A percentile compares a stretch with the other conserved stretches of the same genome.
These are phyloP conservation scores for Daldinia decipiens DNA, from an alignment of 495 filamentous ascomycete species.

Conservation along the genomic window DNA sequence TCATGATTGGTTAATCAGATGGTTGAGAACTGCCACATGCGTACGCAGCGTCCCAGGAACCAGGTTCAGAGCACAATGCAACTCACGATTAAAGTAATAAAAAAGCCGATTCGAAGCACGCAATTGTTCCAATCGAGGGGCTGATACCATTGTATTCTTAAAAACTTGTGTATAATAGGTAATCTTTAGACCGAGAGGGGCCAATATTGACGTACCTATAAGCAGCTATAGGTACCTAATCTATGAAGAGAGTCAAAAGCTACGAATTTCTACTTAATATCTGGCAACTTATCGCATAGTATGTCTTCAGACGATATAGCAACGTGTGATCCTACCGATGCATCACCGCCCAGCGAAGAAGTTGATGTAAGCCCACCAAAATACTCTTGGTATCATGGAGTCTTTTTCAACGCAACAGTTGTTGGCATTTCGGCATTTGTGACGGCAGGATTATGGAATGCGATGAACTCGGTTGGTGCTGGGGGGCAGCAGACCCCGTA, in stretches of 20 bases:
- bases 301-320: not conserved
- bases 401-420: slow-evolving; percentile 22
- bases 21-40: not conserved
- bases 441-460: slow-evolving; percentile 25
- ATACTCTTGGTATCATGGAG: slow-evolving; percentile 22
- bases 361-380: not conserved
- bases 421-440: slow-evolving; percentile 24
- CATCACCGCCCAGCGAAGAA: not conserved
- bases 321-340: not conserved
- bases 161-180: not conserved
- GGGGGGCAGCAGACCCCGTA: slow-evolving; percentile 16
- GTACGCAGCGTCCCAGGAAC: not conserved
- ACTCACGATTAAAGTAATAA: not conserved
- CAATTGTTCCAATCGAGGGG: not conserved
- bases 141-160: not conserved
- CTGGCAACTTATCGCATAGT: not conserved
- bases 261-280: not conserved
- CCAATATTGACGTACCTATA: not conserved
- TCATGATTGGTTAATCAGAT: too few species aligned
- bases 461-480: slow-evolving; percentile 24
- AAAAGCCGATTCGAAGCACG: not conserved
- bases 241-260: not conserved
- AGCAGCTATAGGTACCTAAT: not conserved
- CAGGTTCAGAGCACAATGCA: not conserved
- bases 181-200: not conserved